phyloP scores from a whole-genome alignment of 192 early-diverging fungal species.

The Glomus cerebriforme region DNA sequence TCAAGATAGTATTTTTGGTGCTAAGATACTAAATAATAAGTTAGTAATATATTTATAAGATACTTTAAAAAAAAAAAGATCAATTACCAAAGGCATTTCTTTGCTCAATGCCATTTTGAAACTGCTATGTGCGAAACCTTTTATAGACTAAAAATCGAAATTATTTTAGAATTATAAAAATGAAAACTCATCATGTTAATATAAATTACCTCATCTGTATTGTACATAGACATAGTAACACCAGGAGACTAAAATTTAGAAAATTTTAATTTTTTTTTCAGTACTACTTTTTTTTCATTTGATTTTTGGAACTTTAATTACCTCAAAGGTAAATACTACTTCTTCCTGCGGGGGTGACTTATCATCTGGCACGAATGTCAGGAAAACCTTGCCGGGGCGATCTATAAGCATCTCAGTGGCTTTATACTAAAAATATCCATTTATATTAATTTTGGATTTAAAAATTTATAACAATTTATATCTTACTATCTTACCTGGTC shows the following conservation, averaged over 20 bases:
- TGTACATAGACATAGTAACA: constrained; percentile 97
- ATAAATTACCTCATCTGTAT: constrained; percentile 64
- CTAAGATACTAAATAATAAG: constrained; percentile 66
- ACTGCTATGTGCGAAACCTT: constrained; percentile 91
- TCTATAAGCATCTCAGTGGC: constrained; percentile 94
- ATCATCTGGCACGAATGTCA: constrained; percentile 87
- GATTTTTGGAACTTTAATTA: not conserved
- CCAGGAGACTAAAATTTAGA: constrained; percentile 60
- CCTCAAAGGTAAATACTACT: constrained; percentile 76
- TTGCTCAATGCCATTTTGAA: constrained; percentile 91
- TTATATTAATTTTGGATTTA: not conserved
- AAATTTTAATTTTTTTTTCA: not conserved
- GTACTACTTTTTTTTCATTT: no score
- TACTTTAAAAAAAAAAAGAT: not conserved
- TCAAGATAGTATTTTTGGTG: constrained; percentile 98
- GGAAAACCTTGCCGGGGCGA: constrained; percentile 88
- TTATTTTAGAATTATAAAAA: not conserved
- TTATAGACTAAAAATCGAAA: constrained; percentile 63
- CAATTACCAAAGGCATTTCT: constrained; percentile 77
- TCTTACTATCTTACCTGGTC: constrained; percentile 66
- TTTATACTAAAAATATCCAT: constrained; percentile 68
- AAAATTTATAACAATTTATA: not conserved
- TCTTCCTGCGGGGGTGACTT: constrained; percentile 60
- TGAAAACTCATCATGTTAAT: not conserved
- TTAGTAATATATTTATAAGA: not conserved